Conservation (phyloP, 371 early-diverging fungal genomes). For the Parasitella parasitica region DNA sequence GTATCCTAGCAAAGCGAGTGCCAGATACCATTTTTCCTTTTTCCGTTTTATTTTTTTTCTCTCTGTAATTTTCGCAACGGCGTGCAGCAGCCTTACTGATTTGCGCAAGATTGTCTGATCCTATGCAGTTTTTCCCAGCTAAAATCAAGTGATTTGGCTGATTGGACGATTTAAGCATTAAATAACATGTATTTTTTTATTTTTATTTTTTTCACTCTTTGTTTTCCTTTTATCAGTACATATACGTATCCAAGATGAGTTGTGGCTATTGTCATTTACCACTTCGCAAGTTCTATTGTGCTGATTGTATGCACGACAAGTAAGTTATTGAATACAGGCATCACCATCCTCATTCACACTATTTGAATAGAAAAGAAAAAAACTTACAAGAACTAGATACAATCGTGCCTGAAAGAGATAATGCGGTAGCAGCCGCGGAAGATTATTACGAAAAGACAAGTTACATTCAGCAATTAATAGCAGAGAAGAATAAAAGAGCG, state of each 20-base stretch:
- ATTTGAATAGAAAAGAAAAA: conserved; percentile 34
- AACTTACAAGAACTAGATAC: conserved; percentile 38
- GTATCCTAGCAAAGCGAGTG: background rate
- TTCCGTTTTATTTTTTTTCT: too few relatives aligned
- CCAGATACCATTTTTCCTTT: background rate
- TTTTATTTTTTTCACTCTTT: background rate
- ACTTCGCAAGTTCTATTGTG: conserved; percentile 45
- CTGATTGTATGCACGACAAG: conserved; percentile 42
- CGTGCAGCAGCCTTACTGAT: too few relatives aligned
- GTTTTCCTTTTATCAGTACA: background rate
- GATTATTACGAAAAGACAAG: conserved; percentile 35
- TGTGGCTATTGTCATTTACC: conserved; percentile 46
- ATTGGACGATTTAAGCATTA: background rate
- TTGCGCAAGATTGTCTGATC: too few relatives aligned
- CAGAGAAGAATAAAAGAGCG: conserved; percentile 43
- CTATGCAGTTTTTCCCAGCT: too few relatives aligned
- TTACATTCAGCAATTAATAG: conserved; percentile 37
- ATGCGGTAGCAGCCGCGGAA: conserved; percentile 41
- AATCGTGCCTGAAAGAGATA: conserved; percentile 36
- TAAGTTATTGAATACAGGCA: conserved; percentile 12
- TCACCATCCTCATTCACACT: too few relatives aligned
- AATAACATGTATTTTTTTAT: background rate
- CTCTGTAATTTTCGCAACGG: too few relatives aligned
- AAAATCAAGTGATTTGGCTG: background rate
- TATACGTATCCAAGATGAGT: conserved; percentile 18